These are phyloP conservation scores for Streptanthus diversifolius DNA, from an alignment of 345 rosid species.

Conservation along the genomic window DNA sequence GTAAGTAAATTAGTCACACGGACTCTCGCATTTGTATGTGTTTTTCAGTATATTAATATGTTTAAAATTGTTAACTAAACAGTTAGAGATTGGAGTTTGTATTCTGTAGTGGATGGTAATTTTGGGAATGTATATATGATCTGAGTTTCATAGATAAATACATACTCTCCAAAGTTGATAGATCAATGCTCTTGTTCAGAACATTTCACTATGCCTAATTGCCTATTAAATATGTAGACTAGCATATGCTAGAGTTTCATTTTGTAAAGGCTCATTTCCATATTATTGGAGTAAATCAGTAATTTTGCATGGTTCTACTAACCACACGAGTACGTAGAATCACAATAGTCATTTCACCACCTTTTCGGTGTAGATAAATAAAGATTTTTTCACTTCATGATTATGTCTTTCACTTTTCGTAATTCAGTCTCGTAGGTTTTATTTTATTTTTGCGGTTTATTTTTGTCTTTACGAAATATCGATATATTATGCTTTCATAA, in stretches of 20 bases:
- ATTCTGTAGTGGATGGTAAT: slow-evolving; percentile 11
- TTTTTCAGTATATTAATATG: neutral
- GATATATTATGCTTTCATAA: neutral
- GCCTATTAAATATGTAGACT: neutral
- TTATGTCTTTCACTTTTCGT: neutral
- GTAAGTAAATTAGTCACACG: slow-evolving; percentile 33
- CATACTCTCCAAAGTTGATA: neutral
- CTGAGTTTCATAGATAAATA: slow-evolving; percentile 4
- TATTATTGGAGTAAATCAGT: neutral
- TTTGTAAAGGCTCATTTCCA: neutral
- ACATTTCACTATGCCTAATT: neutral
- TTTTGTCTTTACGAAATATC: neutral
- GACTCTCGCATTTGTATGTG: slow-evolving; percentile 23
- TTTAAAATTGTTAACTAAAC: neutral
- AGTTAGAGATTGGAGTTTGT: slow-evolving; percentile 18
- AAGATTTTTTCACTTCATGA: neutral
- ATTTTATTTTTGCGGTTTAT: neutral
- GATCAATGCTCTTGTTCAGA: neutral
- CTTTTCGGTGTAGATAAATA: neutral
- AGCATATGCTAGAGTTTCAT: neutral
- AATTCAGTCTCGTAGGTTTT: neutral
- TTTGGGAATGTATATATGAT: slow-evolving; percentile 27
- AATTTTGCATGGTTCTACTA: neutral
- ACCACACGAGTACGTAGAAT: neutral
- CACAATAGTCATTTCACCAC: neutral